A percentile compares a stretch with the other conserved stretches of the same genome.
Evolutionary conservation across 208 protist species (phyloP).

Genomic region (Wallacemonas sp.): DNA sequence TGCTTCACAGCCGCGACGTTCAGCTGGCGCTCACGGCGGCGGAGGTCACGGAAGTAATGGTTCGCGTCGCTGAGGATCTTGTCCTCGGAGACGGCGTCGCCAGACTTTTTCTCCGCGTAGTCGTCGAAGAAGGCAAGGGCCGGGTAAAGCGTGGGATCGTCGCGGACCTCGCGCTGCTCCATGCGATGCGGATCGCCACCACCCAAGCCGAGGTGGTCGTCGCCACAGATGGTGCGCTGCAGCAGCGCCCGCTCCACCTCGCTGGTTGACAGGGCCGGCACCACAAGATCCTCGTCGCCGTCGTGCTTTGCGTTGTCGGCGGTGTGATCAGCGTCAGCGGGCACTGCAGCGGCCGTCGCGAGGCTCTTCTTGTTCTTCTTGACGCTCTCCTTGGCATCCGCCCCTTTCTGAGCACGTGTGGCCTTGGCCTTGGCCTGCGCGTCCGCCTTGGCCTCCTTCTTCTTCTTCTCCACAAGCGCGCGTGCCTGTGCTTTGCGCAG

Average conservation of each 20-base stretch:
- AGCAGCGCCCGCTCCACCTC: slow-evolving; percentile 52
- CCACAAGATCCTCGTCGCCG: neutral
- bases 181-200: neutral
- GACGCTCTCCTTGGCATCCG: neutral
- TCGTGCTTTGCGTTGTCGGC: neutral
- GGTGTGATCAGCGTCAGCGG: too few relatives aligned
- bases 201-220: slow-evolving; percentile 18
- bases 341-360: too few relatives aligned
- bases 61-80: slow-evolving; percentile 67
- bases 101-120: slow-evolving; percentile 70
- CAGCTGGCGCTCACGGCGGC: slow-evolving; percentile 53
- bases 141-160: slow-evolving; percentile 44
- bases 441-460: neutral
- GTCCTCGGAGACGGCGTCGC: slow-evolving; percentile 59
- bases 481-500: slow-evolving; percentile 53
- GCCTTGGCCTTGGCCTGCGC: neutral
- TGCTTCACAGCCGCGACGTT: slow-evolving; percentile 57
- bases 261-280: neutral
- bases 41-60: slow-evolving; percentile 76
- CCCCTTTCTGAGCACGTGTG: neutral
- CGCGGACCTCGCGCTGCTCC: slow-evolving; percentile 14
- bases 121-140: slow-evolving; percentile 66
- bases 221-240: slow-evolving; percentile 56
- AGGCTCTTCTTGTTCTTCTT: neutral
- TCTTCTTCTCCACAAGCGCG: slow-evolving; percentile 41